Percentiles rank a stretch among this genome's conserved stretches.
phyloP scores from a whole-genome alignment of 2,329 filamentous ascomycete genomes.

The Ascochyta koolunga region DNA sequence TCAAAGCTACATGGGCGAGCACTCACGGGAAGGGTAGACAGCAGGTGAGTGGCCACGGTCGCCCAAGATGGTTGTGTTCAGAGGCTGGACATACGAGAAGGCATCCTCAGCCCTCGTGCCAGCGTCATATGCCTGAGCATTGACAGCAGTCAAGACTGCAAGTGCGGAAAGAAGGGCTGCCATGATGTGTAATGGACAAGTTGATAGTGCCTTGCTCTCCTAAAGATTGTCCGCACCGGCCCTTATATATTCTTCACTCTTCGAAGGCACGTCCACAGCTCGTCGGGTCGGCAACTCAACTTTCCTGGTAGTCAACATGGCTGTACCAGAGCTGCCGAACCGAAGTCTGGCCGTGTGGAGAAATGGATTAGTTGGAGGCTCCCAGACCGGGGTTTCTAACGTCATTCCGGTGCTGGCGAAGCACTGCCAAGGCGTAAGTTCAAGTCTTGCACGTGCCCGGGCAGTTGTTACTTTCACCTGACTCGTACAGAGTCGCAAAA shows the following conservation, averaged over 20 bases:
- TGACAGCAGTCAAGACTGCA: conserved; percentile 28
- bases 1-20: background rate
- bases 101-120: conserved; percentile 26
- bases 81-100: conserved; percentile 37
- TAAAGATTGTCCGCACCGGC: conserved; percentile 7
- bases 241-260: conserved; percentile 28
- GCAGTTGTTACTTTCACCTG: conserved; percentile 1
- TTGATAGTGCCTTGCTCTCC: conserved; percentile 20
- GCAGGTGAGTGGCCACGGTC: conserved; percentile 38
- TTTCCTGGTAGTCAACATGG: background rate
- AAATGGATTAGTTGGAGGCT: conserved; percentile 12
- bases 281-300: conserved; percentile 8
- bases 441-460: conserved; percentile 21
- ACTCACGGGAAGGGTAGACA: conserved; percentile 39
- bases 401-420: conserved; percentile 23
- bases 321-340: conserved; percentile 12
- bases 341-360: conserved; percentile 34
- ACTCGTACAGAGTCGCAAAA: conserved; percentile 6
- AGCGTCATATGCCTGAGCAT: conserved; percentile 33
- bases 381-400: conserved; percentile 17
- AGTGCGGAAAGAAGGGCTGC: conserved; percentile 33
- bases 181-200: conserved; percentile 28
- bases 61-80: conserved; percentile 38
- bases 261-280: conserved; percentile 5
- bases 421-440: conserved; percentile 29